Percentiles rank a stretch among this genome's conserved stretches.
Evolutionary conservation across 345 rosid species (phyloP).

Genomic region (Eucalyptus urophylla): DNA sequence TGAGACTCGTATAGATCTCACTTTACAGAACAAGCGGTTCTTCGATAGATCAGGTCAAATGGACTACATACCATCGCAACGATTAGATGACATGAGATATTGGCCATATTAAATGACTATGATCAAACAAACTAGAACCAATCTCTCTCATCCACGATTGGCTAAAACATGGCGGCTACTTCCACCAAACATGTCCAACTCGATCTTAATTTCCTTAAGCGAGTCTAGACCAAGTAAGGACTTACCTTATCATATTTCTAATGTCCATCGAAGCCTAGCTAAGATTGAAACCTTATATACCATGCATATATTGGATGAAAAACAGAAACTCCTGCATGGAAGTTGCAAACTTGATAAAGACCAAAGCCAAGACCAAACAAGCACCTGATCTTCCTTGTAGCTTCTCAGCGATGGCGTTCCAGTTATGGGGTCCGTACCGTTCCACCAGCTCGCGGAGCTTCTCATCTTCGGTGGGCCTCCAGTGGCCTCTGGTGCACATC

Average conservation of each 20-base stretch:
- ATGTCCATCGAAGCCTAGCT: neutral
- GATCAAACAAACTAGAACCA: neutral
- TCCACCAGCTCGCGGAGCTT: conserved; percentile 30
- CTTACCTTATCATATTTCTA: neutral
- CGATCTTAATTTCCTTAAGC: neutral
- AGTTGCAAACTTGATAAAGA: neutral
- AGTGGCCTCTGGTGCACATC: conserved; percentile 32
- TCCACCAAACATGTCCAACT: neutral
- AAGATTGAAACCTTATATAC: neutral
- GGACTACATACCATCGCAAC: neutral
- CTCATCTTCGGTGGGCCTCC: conserved; percentile 40
- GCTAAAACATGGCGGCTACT: neutral
- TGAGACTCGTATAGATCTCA: neutral
- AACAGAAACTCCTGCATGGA: neutral
- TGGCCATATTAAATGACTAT: neutral
- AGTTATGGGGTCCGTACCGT: conserved; percentile 31
- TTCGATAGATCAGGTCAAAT: neutral
- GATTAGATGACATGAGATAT: neutral
- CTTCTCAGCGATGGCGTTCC: conserved; percentile 40
- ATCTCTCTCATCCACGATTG: neutral
- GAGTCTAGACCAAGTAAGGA: neutral
- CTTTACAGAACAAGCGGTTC: neutral
- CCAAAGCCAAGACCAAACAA: neutral
- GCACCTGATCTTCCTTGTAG: conserved; percentile 32
- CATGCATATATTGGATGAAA: neutral